These are phyloP conservation scores for Sphaerobolus stellatus DNA, from an alignment of 1,284 basidiomycete species.

Conservation along the genomic window DNA sequence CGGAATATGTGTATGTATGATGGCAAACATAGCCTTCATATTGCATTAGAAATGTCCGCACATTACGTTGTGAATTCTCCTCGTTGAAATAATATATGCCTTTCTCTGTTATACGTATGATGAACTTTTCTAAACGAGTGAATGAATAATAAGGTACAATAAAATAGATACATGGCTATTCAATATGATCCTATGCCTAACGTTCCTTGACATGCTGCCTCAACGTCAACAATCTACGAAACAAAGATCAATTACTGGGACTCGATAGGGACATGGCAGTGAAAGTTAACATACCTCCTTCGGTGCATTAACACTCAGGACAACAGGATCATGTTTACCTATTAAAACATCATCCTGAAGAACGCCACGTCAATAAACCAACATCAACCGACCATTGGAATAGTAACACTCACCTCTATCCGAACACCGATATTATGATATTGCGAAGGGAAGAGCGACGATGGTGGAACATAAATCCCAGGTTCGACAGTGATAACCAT, in stretches of 20 bases:
- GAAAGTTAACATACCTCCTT: constrained; percentile 66
- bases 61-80: too few relatives aligned
- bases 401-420: constrained; percentile 63
- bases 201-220: constrained; percentile 80
- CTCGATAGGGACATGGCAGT: constrained; percentile 5
- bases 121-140: neutral
- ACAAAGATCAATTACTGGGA: constrained; percentile 5
- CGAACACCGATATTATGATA: constrained; percentile 90
- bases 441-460: constrained; percentile 72
- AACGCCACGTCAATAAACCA: constrained; percentile 1
- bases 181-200: constrained; percentile 67
- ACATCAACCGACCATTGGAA: neutral
- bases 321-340: constrained; percentile 60
- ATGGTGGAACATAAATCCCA: constrained; percentile 83
- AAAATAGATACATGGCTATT: neutral
- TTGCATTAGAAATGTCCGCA: neutral
- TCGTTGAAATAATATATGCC: too few relatives aligned
- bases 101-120: neutral
- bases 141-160: neutral
- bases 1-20: neutral
- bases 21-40: neutral
- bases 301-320: constrained; percentile 78
- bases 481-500: constrained; percentile 90
- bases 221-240: constrained; percentile 73
- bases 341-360: constrained; percentile 82